Evolutionary conservation across 2,329 filamentous ascomycete genomes (phyloP), one percentile per base, ranked within the genome.

Genomic region (Neofusicoccum kwambonambiense): DNA sequence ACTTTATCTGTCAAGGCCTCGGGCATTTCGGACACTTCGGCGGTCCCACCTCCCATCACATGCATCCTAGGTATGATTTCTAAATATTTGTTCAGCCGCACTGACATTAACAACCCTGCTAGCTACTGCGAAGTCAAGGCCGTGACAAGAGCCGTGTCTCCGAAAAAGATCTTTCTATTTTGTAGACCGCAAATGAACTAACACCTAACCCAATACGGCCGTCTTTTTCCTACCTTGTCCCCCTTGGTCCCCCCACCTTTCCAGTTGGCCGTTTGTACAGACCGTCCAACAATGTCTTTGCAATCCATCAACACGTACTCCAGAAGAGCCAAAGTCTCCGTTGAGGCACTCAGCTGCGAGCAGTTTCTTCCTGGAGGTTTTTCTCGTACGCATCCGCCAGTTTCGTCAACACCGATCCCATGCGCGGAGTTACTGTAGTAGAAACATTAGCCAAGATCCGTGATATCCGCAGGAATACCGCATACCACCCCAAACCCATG

Each of bases 401-500:
- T 27, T 67, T 65, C 39, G 65, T 52, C 12, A 71, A 60, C 11
- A 70, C 65, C 11, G 60, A 44, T 3, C 67, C 69, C 70, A 71
- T 71, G 7, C 64, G 64, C 19, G 69, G 69, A 7, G 70, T 70
- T 3, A 70, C 64, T 64, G 47, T 17, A 6, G 9, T 39, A 63
- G 9, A 15, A 4, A 4, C 17, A 56, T 41, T 13, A 63, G 60
- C 27, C n/a, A 51, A 31, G 27, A 7, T 7, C 6, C 5, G 27
- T 31, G 27, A 31, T 5, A 31, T 31, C 27, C 27, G 27, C 27
- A 31, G 27, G 27, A 31, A 5, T 31, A 7, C 27, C 27, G 51
- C 56, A 49, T 7, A 61, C 64, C 56, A 37, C 56, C 70, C 71
- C 71, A 73, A 19, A 66, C 69, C 37, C 60, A 58, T 34, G 56